phyloP scores from a whole-genome alignment of 352 stramenopile species.

The Pythium diclinum region DNA sequence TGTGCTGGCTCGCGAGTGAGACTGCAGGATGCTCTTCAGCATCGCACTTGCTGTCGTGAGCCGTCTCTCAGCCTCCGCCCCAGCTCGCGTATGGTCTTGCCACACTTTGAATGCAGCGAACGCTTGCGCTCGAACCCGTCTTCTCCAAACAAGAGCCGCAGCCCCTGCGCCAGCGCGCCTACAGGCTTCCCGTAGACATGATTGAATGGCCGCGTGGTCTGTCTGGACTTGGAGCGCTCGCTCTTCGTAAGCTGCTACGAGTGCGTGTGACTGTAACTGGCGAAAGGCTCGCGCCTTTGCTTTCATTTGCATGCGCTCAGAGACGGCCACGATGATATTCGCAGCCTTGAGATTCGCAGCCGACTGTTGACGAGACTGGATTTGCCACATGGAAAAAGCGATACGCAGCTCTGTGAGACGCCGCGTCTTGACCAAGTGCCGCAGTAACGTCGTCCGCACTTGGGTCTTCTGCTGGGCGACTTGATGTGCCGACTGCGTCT shows the following conservation, averaged over 20 bases:
- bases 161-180: background rate
- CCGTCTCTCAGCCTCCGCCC: background rate
- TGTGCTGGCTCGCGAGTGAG: background rate
- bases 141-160: background rate
- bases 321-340: background rate
- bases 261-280: background rate
- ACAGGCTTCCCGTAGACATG: background rate
- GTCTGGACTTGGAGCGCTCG: background rate
- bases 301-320: constrained; percentile 10
- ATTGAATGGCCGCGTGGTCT: background rate
- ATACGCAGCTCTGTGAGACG: background rate
- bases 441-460: background rate
- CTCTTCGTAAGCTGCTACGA: background rate
- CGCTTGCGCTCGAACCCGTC: background rate
- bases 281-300: constrained; percentile 2
- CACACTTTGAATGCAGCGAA: background rate
- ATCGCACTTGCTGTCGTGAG: background rate
- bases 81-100: background rate
- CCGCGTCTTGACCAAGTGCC: background rate
- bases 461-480: constrained; percentile 19
- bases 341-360: background rate
- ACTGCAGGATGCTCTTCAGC: background rate
- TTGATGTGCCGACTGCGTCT: constrained; percentile 34
- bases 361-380: background rate
- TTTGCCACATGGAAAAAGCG: constrained; percentile 7